phyloP scores from a whole-genome alignment of 352 stramenopile genomes.

The Plasmopara halstedii region DNA sequence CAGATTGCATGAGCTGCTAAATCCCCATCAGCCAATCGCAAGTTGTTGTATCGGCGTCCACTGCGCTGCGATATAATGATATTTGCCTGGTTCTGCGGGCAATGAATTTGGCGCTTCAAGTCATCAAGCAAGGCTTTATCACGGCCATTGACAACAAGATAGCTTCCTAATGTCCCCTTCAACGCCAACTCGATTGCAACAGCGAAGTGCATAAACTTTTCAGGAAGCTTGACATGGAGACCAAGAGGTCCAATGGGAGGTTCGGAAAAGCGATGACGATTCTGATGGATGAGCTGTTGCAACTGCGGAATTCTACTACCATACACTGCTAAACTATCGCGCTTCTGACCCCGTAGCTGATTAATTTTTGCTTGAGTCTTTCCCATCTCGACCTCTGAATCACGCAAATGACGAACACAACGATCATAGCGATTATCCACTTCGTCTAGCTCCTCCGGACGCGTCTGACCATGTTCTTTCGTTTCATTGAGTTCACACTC shows the following conservation, averaged over 20 bases:
- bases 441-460: constrained; percentile 6
- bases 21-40: constrained; percentile 33
- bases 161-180: constrained; percentile 56
- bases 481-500: constrained; percentile 8
- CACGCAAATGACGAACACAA: constrained; percentile 36
- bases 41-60: constrained; percentile 32
- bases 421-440: constrained; percentile 37
- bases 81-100: constrained; percentile 42
- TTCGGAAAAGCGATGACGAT: constrained; percentile 39
- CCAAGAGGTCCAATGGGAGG: constrained; percentile 67
- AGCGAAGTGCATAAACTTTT: constrained; percentile 46
- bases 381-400: constrained; percentile 33
- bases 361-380: constrained; percentile 29
- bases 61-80: constrained; percentile 62
- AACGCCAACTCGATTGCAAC: constrained; percentile 55
- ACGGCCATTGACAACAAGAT: constrained; percentile 54
- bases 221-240: constrained; percentile 49
- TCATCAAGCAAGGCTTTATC: constrained; percentile 70
- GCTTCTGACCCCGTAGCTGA: constrained; percentile 31
- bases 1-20: constrained; percentile 48
- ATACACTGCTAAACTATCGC: constrained; percentile 42
- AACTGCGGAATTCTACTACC: constrained; percentile 47
- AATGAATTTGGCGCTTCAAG: constrained; percentile 49
- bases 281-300: constrained; percentile 58
- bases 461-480: not conserved